These are phyloP conservation scores for Aplosporella prunicola DNA, from an alignment of 2,329 filamentous ascomycete genomes.

Conservation along the genomic window DNA sequence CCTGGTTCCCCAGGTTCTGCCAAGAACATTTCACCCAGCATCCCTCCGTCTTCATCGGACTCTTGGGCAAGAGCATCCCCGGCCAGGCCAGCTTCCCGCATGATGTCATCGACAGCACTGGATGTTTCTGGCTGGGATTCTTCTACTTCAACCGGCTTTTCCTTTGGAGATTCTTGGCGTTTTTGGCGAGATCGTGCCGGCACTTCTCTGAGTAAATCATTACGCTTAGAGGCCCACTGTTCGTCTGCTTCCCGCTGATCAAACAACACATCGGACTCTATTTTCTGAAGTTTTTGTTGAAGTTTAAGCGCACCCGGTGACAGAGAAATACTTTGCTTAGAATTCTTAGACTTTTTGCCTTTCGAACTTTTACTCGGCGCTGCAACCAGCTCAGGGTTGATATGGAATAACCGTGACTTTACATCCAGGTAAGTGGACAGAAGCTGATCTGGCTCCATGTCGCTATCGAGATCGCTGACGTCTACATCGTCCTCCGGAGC, in stretches of 20 bases:
- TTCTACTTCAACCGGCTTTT: conserved; percentile 20
- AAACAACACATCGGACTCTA: conserved; percentile 55
- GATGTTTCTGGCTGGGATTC: neutral
- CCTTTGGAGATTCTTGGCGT: conserved; percentile 32
- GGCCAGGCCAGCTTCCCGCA: conserved; percentile 38
- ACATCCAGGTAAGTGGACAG: conserved; percentile 68
- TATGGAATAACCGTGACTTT: conserved; percentile 46
- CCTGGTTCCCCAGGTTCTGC: conserved; percentile 32
- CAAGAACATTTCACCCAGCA: conserved; percentile 51
- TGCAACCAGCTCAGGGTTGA: conserved; percentile 50
- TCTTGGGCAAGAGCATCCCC: conserved; percentile 17
- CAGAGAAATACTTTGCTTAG: conserved; percentile 9
- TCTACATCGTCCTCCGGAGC: conserved; percentile 20
- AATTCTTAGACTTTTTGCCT: conserved; percentile 24
- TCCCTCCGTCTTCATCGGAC: conserved; percentile 47
- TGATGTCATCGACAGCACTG: conserved; percentile 38
- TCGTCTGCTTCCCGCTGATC: conserved; percentile 38
- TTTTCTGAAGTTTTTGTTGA: conserved; percentile 62
- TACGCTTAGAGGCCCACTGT: conserved; percentile 36
- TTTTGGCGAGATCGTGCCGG: conserved; percentile 20
- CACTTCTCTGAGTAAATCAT: conserved; percentile 31
- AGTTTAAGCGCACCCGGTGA: conserved; percentile 52
- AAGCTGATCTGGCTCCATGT: conserved; percentile 41
- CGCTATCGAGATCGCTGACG: conserved; percentile 42
- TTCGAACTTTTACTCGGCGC: conserved; percentile 21